A percentile compares a stretch with the other conserved stretches of the same genome.
These are phyloP conservation scores for Eucalyptus cloeziana DNA, from an alignment of 345 rosid genomes.

Conservation along the genomic window DNA sequence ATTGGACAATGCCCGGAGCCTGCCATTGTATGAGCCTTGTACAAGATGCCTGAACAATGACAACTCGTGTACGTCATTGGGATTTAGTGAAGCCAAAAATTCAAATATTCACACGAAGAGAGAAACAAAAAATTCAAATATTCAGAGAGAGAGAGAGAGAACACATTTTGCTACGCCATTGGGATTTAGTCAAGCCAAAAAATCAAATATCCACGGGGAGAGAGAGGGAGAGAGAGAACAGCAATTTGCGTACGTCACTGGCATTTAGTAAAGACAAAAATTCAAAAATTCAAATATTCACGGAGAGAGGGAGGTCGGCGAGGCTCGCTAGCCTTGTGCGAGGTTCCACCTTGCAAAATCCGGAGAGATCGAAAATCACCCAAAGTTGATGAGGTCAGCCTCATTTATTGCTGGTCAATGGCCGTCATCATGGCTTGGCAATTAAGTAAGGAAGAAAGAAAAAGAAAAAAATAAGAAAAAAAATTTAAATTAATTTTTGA, in stretches of 20 bases:
- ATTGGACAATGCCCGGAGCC: neutral
- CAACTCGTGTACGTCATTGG: neutral
- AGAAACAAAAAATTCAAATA: neutral
- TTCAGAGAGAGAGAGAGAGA: neutral
- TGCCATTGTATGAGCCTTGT: neutral
- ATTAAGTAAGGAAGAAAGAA: neutral
- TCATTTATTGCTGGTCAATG: fast-evolving
- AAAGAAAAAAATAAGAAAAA: no score
- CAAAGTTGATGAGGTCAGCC: neutral
- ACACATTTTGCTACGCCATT: neutral
- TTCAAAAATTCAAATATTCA: no score
- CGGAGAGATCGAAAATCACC: fast-evolving
- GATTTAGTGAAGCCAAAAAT: neutral
- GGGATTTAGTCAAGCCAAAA: neutral
- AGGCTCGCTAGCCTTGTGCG: no score
- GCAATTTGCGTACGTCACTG: neutral
- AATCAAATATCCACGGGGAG: no score
- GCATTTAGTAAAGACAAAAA: neutral
- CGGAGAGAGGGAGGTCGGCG: fast-evolving
- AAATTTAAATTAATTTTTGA: fast-evolving
- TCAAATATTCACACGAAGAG: neutral
- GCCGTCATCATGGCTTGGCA: fast-evolving
- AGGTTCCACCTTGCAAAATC: neutral
- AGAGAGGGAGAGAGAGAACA: neutral
- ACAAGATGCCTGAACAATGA: neutral